These are phyloP conservation scores for Populus alba DNA, from an alignment of 345 rosid genomes.

Conservation along the genomic window DNA sequence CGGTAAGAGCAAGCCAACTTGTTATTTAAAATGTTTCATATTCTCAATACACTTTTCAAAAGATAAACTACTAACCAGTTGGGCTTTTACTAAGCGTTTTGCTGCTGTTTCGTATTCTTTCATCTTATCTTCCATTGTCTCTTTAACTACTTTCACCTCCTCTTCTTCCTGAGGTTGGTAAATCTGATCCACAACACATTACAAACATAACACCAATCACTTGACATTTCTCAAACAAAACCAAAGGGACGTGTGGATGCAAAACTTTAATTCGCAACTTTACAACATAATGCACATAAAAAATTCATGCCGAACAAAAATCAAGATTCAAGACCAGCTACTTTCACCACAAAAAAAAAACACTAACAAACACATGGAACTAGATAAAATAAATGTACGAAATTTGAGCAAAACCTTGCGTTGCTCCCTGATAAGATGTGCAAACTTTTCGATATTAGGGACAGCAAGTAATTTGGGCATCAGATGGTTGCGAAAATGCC, in stretches of 20 bases:
- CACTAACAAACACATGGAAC: too few species aligned
- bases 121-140: constrained; percentile 42
- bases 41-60: not conserved
- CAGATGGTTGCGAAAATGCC: constrained; percentile 82
- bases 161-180: constrained; percentile 67
- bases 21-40: not conserved
- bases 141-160: constrained; percentile 63
- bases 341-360: too few species aligned
- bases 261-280: not conserved
- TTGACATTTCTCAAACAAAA: not conserved
- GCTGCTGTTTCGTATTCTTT: constrained; percentile 82
- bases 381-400: too few species aligned
- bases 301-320: not conserved
- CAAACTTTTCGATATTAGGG: constrained; percentile 87
- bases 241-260: not conserved
- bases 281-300: not conserved
- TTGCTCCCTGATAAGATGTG: constrained; percentile 81
- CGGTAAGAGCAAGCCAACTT: too few species aligned
- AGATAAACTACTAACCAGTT: constrained; percentile 49
- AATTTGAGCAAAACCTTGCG: constrained; percentile 51
- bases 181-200: constrained; percentile 39
- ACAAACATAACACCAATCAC: not conserved
- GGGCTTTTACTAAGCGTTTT: constrained; percentile 56
- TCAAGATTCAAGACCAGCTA: not conserved
- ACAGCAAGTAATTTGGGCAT: constrained; percentile 96